A percentile compares a stretch with the other conserved stretches of the same genome.
Conservation (phyloP, 2,329 filamentous ascomycete genomes). For the Mycosphaerelloides madeirae region DNA sequence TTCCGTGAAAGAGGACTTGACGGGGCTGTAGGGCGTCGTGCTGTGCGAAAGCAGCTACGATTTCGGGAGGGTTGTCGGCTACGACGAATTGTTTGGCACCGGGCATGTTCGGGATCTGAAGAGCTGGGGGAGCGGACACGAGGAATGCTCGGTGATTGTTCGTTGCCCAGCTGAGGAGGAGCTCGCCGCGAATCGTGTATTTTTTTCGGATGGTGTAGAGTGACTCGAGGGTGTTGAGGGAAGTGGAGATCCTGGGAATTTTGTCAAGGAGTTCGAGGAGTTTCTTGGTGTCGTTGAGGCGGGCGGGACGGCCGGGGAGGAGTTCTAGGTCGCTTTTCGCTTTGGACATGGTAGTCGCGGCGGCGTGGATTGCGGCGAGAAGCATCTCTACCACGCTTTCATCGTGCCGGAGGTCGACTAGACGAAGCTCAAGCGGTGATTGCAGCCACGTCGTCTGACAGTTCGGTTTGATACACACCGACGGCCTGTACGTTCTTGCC, state of each 20-base stretch:
- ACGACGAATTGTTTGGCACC: conserved; percentile 7
- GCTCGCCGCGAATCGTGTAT: conserved; percentile 3
- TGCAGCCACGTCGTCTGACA: conserved; percentile 1
- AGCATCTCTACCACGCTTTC: not conserved
- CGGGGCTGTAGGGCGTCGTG: conserved; percentile 4
- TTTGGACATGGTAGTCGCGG: conserved; percentile 1
- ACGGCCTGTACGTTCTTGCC: conserved; percentile 1
- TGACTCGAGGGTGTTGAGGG: not conserved
- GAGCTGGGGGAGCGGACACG: not conserved
- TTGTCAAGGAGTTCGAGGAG: not conserved
- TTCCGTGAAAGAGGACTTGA: conserved; percentile 8
- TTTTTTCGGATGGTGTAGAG: conserved; percentile 1
- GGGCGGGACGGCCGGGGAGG: not conserved
- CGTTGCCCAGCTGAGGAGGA: conserved; percentile 5
- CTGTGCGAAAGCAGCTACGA: conserved; percentile 2
- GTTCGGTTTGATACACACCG: not conserved
- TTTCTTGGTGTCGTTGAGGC: not conserved
- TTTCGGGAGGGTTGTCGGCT: conserved; percentile 4
- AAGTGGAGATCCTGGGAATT: not conserved
- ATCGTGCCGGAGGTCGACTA: conserved; percentile 1
- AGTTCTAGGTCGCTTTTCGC: not conserved
- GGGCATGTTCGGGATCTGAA: conserved; percentile 8
- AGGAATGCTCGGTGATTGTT: conserved; percentile 5
- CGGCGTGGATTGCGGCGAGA: conserved; percentile 1
- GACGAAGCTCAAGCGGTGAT: conserved; percentile 2